A percentile compares a stretch with the other conserved stretches of the same genome.
phyloP scores from a whole-genome alignment of 2,329 filamentous ascomycete genomes.

The Cladorrhinum sp. region DNA sequence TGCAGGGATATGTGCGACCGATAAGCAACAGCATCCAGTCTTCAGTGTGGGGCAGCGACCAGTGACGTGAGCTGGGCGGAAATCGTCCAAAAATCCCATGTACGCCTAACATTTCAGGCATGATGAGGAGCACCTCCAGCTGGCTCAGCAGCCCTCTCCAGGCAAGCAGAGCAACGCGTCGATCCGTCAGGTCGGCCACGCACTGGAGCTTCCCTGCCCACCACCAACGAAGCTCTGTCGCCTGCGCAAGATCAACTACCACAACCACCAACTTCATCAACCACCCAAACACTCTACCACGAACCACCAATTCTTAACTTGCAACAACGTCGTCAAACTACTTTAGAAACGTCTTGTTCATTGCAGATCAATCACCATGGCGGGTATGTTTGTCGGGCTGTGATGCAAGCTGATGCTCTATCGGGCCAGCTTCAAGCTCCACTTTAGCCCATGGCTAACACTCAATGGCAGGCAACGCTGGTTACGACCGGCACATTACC shows the following conservation, averaged over 20 bases:
- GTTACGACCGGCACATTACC: constrained; percentile 96
- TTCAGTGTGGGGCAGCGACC: constrained; percentile 12
- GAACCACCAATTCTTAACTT: not conserved
- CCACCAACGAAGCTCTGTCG: constrained; percentile 31
- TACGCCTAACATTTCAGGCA: constrained; percentile 23
- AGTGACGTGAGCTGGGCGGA: not conserved
- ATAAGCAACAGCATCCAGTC: constrained; percentile 18
- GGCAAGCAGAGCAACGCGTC: constrained; percentile 39
- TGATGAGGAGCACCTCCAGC: constrained; percentile 6
- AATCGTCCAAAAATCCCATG: constrained; percentile 5
- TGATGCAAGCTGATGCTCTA: constrained; percentile 7
- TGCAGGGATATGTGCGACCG: constrained; percentile 17
- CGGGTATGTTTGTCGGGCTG: constrained; percentile 28
- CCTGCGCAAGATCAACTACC: constrained; percentile 20
- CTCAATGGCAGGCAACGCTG: constrained; percentile 25
- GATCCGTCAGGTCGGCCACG: constrained; percentile 21
- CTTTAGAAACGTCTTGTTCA: constrained; percentile 3
- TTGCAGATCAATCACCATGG: constrained; percentile 24
- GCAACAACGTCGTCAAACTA: not conserved
- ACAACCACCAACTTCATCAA: constrained; percentile 5
- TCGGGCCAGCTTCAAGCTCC: constrained; percentile 19
- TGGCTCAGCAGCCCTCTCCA: constrained; percentile 27
- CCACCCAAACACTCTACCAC: not conserved
- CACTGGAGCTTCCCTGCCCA: constrained; percentile 13
- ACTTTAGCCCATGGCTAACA: constrained; percentile 20